Conservation (phyloP, 2,329 filamentous ascomycete species). For the Pseudogymnoascus sp. region DNA sequence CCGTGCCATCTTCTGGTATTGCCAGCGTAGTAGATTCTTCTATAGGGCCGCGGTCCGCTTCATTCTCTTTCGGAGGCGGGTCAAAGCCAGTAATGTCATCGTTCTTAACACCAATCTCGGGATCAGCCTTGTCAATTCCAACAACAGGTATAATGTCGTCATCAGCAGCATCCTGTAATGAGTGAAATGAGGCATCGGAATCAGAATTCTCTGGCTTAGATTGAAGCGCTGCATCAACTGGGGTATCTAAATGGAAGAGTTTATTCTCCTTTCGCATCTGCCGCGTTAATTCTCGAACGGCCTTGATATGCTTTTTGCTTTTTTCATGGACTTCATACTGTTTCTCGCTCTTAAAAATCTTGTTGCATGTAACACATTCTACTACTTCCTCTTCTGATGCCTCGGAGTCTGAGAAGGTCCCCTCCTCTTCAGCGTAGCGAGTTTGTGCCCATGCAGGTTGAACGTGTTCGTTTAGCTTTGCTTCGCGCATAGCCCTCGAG, state of each 20-base stretch:
- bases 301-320: constrained; percentile 93
- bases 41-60: not conserved
- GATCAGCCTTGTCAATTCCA: not conserved
- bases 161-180: not conserved
- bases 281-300: constrained; percentile 69
- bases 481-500: constrained; percentile 73
- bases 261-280: constrained; percentile 80
- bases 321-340: constrained; percentile 88
- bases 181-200: constrained; percentile 18
- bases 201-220: constrained; percentile 20
- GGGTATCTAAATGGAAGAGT: constrained; percentile 45
- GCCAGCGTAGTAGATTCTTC: not conserved
- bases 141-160: not conserved
- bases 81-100: not conserved
- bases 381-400: constrained; percentile 48
- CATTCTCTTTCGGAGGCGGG: not conserved
- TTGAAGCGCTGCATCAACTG: not conserved
- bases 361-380: constrained; percentile 72
- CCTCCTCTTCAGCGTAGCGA: constrained; percentile 46
- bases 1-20: constrained; percentile 1
- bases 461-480: constrained; percentile 58
- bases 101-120: not conserved
- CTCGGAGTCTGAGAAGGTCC: constrained; percentile 51
- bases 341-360: constrained; percentile 82
- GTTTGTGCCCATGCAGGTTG: constrained; percentile 71